phyloP scores from a whole-genome alignment of 495 filamentous ascomycete genomes.

The Tuber indicum region DNA sequence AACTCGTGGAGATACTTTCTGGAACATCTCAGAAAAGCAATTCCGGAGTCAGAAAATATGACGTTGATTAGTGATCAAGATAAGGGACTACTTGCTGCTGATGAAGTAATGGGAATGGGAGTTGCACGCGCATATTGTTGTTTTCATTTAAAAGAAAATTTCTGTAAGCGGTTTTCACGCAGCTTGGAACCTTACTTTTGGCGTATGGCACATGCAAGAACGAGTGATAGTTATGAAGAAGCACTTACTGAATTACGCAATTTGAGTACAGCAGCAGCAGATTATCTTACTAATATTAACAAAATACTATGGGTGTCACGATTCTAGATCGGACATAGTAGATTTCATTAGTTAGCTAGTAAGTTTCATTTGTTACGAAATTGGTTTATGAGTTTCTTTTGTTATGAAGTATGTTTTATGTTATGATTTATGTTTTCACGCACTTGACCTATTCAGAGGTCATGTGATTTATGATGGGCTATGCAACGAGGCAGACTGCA shows the following conservation, averaged over 20 bases:
- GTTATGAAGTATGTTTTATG: too few species aligned
- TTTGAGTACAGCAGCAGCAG: not conserved
- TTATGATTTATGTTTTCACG: too few species aligned
- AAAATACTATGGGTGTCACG: not conserved
- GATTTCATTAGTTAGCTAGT: too few species aligned
- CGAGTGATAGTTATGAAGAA: not conserved
- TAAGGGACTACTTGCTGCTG: slow-evolving; percentile 10
- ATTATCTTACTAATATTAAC: slow-evolving; percentile 4
- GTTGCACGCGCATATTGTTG: not conserved
- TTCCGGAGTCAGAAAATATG: not conserved
- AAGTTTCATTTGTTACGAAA: too few species aligned
- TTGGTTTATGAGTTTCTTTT: too few species aligned
- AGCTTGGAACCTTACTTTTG: too few species aligned
- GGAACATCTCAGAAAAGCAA: not conserved
- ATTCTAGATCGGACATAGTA: too few species aligned
- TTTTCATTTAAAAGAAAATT: slow-evolving; percentile 4
- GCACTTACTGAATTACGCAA: not conserved
- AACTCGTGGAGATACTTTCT: slow-evolving; percentile 18
- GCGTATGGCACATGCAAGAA: too few species aligned
- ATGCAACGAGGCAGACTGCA: too few species aligned
- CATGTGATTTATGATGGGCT: too few species aligned
- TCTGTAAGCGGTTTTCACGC: too few species aligned
- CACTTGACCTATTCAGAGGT: too few species aligned
- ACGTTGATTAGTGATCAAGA: slow-evolving; percentile 10
- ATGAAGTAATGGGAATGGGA: not conserved